Conservation (phyloP, 306 rosid species). For the Begonia fuchsioides region DNA sequence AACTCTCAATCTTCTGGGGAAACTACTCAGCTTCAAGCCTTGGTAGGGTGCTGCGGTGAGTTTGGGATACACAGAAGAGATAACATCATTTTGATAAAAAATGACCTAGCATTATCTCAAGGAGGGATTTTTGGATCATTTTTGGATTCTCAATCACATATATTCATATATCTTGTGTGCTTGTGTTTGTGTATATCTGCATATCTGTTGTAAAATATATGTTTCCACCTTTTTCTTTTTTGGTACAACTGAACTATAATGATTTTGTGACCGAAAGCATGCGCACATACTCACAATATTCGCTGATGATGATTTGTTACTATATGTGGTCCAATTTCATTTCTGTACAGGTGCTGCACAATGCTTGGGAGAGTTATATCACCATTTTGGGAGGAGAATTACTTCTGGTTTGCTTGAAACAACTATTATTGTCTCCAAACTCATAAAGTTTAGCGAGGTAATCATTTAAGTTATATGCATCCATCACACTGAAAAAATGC, state of each 20-base stretch:
- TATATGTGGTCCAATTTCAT: background rate
- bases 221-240: background rate
- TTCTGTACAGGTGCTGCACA: slow-evolving; percentile 58
- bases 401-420: slow-evolving; percentile 90
- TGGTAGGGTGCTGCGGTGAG: too few species aligned
- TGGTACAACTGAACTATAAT: background rate
- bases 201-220: too few species aligned
- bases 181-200: too few species aligned
- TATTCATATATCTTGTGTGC: too few species aligned
- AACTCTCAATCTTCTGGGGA: too few species aligned
- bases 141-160: too few species aligned
- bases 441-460: slow-evolving; percentile 75
- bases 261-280: background rate
- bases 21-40: too few species aligned
- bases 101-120: too few species aligned
- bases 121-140: too few species aligned
- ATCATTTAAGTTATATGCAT: background rate
- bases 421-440: slow-evolving; percentile 63
- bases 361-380: slow-evolving; percentile 84
- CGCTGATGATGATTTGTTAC: background rate
- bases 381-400: slow-evolving; percentile 84
- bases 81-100: too few species aligned
- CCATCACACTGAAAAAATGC: too few species aligned
- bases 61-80: too few species aligned
- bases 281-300: background rate